These are phyloP conservation scores for Rhynchospora pubera DNA, from an alignment of 176 grass and related monocot species.

Conservation along the genomic window DNA sequence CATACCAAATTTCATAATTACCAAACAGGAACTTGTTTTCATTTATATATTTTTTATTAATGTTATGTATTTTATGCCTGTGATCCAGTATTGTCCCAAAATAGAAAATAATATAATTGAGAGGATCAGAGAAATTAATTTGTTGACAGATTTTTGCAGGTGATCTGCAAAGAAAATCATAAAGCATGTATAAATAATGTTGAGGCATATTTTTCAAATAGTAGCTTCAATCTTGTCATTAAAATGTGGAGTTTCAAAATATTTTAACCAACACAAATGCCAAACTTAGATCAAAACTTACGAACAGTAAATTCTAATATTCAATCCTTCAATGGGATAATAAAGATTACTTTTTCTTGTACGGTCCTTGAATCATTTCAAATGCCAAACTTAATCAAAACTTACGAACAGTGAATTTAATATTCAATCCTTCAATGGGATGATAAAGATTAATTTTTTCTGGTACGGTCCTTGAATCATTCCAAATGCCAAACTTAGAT, in stretches of 20 bases:
- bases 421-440: neutral
- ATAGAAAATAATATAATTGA: neutral
- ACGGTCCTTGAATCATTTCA: neutral
- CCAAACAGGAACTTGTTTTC: neutral
- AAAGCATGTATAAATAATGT: neutral
- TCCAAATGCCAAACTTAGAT: neutral
- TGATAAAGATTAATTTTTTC: neutral
- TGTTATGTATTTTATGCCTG: neutral
- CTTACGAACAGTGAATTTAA: neutral
- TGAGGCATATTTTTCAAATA: neutral
- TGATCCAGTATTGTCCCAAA: neutral
- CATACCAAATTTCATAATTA: neutral
- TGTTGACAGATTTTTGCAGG: too few relatives aligned
- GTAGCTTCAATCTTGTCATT: neutral
- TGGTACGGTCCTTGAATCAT: neutral
- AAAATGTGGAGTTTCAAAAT: neutral
- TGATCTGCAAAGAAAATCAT: neutral
- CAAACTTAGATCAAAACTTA: neutral
- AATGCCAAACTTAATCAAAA: neutral
- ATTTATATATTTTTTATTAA: neutral
- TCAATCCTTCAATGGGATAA: neutral
- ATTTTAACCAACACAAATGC: neutral
- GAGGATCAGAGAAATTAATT: neutral
- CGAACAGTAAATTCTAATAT: neutral
- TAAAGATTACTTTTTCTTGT: neutral